These are phyloP conservation scores for Pyrenochaeta sp. DNA, from an alignment of 2,329 filamentous ascomycete species.

Conservation along the genomic window DNA sequence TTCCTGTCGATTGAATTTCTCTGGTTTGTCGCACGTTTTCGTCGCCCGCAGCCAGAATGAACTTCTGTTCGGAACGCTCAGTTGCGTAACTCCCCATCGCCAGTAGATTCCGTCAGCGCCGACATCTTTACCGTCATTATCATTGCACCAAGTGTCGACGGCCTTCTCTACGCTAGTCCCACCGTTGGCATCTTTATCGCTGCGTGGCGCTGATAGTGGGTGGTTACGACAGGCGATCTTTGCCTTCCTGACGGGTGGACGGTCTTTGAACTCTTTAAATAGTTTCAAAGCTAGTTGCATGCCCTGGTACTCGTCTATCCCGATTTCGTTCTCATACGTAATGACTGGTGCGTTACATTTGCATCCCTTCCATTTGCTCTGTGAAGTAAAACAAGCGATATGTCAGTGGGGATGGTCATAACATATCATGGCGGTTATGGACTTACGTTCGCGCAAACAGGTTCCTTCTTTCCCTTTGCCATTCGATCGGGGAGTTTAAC, in stretches of 20 bases:
- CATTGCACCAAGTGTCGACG: slow-evolving; percentile 2
- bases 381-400: no score
- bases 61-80: not conserved
- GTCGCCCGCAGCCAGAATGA: slow-evolving; percentile 8
- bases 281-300: not conserved
- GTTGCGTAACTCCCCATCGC: slow-evolving; percentile 1
- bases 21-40: not conserved
- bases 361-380: not conserved
- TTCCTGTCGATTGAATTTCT: not conserved
- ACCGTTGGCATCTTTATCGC: not conserved
- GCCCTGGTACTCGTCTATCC: not conserved
- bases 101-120: not conserved
- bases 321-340: not conserved
- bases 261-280: not conserved
- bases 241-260: not conserved
- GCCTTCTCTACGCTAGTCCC: not conserved
- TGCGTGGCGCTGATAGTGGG: slow-evolving; percentile 1
- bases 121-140: slow-evolving; percentile 1
- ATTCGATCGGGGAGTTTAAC: not conserved
- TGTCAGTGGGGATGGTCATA: no score
- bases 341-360: not conserved
- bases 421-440: no score
- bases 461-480: not conserved
- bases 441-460: not conserved
- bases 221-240: slow-evolving; percentile 3